Evolutionary conservation across 192 early-diverging fungal species (phyloP).

Genomic region (Thamnidium elegans): DNA sequence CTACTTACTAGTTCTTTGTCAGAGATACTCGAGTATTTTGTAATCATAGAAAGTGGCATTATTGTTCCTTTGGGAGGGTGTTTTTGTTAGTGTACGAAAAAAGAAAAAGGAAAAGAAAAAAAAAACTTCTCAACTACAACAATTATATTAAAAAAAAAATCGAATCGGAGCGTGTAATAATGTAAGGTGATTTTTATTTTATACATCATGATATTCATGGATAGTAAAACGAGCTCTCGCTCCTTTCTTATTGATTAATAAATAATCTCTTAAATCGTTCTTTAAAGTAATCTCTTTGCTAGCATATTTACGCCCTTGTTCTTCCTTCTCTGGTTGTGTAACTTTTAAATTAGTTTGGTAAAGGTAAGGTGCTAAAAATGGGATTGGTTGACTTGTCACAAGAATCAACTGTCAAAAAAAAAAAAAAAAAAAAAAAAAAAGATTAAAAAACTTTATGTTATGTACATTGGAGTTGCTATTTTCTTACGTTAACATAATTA

Average conservation of each 20-base stretch:
- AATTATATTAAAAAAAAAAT: neutral
- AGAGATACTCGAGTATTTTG: neutral
- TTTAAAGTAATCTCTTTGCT: conserved; percentile 45
- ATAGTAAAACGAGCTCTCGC: conserved; percentile 46
- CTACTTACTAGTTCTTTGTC: neutral
- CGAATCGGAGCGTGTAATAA: conserved; percentile 1
- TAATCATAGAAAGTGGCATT: conserved; percentile 11
- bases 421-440: neutral
- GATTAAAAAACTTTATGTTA: neutral
- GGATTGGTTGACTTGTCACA: conserved; percentile 40
- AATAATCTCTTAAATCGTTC: conserved; percentile 57
- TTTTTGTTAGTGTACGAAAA: no score
- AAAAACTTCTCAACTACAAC: neutral
- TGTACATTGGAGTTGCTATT: neutral
- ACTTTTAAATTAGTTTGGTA: conserved; percentile 45
- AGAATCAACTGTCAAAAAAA: conserved; percentile 38
- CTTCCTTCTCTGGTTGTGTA: conserved; percentile 36
- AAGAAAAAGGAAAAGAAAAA: neutral
- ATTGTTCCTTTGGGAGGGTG: no score
- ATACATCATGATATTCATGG: conserved; percentile 55
- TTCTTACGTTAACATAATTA: conserved; percentile 52
- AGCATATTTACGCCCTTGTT: conserved; percentile 24
- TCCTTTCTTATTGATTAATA: conserved; percentile 51
- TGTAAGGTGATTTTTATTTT: conserved; percentile 1
- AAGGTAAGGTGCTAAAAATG: conserved; percentile 52